Percentiles rank a stretch among this genome's conserved stretches.
Evolutionary conservation across 306 rosid genomes (phyloP).

Genomic region (Echinosophora koreensis): DNA sequence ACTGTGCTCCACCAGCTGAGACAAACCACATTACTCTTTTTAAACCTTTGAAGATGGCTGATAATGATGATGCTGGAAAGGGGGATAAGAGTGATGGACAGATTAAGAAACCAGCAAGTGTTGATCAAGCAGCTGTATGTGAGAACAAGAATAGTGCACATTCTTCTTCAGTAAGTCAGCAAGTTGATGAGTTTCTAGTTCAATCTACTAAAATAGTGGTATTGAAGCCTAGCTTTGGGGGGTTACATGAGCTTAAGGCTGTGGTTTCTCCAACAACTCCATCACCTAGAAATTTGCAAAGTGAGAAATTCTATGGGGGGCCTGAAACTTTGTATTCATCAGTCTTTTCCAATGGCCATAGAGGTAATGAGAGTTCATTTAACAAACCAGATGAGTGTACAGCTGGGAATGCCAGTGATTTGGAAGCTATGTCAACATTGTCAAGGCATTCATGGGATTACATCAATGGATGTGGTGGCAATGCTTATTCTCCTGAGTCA

Average conservation of each 20-base stretch:
- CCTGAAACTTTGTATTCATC: slow-evolving; percentile 67
- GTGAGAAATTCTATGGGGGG: slow-evolving; percentile 56
- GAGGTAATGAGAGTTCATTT: slow-evolving; percentile 85
- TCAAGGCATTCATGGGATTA: slow-evolving; percentile 91
- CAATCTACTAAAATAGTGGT: slow-evolving; percentile 89
- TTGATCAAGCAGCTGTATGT: slow-evolving; percentile 53
- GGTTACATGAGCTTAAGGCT: slow-evolving; percentile 61
- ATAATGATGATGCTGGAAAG: slow-evolving; percentile 51
- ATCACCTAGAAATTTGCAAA: slow-evolving; percentile 57
- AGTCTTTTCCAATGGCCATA: slow-evolving; percentile 78
- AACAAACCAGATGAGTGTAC: slow-evolving; percentile 74
- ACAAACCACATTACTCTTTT: slow-evolving; percentile 81
- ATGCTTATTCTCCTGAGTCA: slow-evolving; percentile 90
- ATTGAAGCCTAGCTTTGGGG: slow-evolving; percentile 83
- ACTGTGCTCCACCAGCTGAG: slow-evolving; percentile 59
- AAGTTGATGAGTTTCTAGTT: slow-evolving; percentile 61
- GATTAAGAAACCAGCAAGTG: slow-evolving; percentile 52
- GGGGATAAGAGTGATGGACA: slow-evolving; percentile 60
- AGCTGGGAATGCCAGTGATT: slow-evolving; percentile 65
- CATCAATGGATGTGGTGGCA: slow-evolving; percentile 60
- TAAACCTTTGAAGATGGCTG: slow-evolving; percentile 82
- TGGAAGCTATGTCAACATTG: slow-evolving; percentile 76
- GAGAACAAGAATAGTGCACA: slow-evolving; percentile 53
- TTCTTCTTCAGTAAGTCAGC: slow-evolving; percentile 52
- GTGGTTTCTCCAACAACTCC: slow-evolving; percentile 63